Evolutionary conservation across 805 yeast genomes (phyloP).

Genomic region (Lipomyces sp.): DNA sequence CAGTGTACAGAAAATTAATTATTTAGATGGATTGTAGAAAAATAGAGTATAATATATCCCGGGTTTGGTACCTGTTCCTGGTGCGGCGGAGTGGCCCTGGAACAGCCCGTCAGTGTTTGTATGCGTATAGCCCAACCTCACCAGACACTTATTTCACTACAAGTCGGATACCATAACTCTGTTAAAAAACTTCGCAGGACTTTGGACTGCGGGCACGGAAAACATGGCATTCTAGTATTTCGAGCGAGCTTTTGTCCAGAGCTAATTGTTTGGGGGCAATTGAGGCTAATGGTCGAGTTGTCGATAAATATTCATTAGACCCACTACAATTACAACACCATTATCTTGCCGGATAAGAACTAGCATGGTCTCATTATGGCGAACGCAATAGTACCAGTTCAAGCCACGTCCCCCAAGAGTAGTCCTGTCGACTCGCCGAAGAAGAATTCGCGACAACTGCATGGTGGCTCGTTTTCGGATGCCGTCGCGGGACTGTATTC

Average conservation of each 20-base stretch:
- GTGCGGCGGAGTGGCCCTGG: neutral
- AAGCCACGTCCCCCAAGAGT: neutral
- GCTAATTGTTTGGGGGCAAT: no score
- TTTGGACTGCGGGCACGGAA: neutral
- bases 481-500: constrained; percentile 18
- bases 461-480: constrained; percentile 26
- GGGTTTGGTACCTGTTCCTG: neutral
- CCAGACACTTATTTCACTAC: neutral
- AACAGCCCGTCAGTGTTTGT: neutral
- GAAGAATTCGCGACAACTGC: neutral
- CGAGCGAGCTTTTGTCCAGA: no score
- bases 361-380: neutral
- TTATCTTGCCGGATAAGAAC: neutral
- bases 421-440: neutral
- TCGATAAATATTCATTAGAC: no score
- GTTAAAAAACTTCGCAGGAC: no score
- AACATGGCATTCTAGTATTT: neutral
- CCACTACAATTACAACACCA: neutral
- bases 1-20: no score
- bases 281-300: no score
- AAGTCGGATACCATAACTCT: no score
- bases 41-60: no score
- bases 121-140: neutral
- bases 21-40: no score
- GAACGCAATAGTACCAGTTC: neutral